Evolutionary conservation across 2,329 filamentous ascomycete species (phyloP).

Genomic region (Talaromyces sp.): DNA sequence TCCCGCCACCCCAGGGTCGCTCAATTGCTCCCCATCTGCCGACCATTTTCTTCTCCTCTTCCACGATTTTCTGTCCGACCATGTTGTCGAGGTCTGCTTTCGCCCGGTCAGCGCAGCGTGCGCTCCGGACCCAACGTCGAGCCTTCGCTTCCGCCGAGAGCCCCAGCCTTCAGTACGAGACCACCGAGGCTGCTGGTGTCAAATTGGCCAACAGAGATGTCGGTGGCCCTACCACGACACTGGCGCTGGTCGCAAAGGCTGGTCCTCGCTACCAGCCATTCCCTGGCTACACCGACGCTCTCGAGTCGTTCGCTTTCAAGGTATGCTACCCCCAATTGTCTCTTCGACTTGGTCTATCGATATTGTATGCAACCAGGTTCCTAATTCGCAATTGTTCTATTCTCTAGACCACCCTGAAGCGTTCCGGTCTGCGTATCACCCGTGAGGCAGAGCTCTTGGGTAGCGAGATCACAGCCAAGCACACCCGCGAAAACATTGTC

Average conservation of each 20-base stretch:
- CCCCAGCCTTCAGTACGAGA: slow-evolving; percentile 81
- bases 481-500: slow-evolving; percentile 89
- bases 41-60: slow-evolving; percentile 23
- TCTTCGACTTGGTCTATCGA: neutral
- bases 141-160: slow-evolving; percentile 61
- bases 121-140: slow-evolving; percentile 56
- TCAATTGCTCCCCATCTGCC: slow-evolving; percentile 34
- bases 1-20: slow-evolving; percentile 18
- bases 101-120: slow-evolving; percentile 59
- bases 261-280: slow-evolving; percentile 88
- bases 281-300: slow-evolving; percentile 81
- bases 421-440: slow-evolving; percentile 86
- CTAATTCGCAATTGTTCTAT: slow-evolving; percentile 17
- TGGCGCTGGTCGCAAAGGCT: slow-evolving; percentile 88
- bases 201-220: slow-evolving; percentile 91
- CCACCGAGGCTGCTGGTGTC: slow-evolving; percentile 77
- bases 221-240: slow-evolving; percentile 79
- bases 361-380: neutral
- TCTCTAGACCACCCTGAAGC: slow-evolving; percentile 68
- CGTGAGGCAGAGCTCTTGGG: slow-evolving; percentile 95
- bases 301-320: slow-evolving; percentile 98
- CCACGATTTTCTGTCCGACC: slow-evolving; percentile 38
- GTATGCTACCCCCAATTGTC: slow-evolving; percentile 44
- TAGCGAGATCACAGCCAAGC: slow-evolving; percentile 78
- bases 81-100: slow-evolving; percentile 66